Conservation (phyloP, 352 stramenopile genomes). For the Phytophthora sansomeana region DNA sequence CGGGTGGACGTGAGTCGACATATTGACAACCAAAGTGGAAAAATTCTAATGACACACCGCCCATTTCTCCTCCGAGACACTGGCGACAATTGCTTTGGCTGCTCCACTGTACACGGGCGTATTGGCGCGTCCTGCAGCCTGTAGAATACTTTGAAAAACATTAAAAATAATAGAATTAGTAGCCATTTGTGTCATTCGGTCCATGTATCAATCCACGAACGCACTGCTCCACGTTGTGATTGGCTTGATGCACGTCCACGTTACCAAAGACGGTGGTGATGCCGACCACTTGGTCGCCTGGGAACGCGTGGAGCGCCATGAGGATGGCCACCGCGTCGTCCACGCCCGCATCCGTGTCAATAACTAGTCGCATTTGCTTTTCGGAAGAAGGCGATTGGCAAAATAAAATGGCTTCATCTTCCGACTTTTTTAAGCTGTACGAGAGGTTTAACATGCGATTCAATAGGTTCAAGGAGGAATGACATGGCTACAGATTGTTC, state of each 20-base stretch:
- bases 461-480: neutral
- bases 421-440: neutral
- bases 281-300: slow-evolving; percentile 58
- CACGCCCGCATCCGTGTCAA: slow-evolving; percentile 85
- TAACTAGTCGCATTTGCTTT: slow-evolving; percentile 50
- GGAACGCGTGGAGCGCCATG: slow-evolving; percentile 73
- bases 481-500: slow-evolving; percentile 1
- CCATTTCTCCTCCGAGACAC: slow-evolving; percentile 72
- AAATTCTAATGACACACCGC: slow-evolving; percentile 33
- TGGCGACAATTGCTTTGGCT: slow-evolving; percentile 67
- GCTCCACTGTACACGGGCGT: slow-evolving; percentile 74
- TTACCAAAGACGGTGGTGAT: slow-evolving; percentile 89
- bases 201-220: slow-evolving; percentile 13
- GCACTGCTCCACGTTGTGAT: slow-evolving; percentile 85
- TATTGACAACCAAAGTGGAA: neutral
- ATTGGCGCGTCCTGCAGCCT: slow-evolving; percentile 55
- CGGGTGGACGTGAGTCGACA: neutral
- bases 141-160: slow-evolving; percentile 57
- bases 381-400: neutral
- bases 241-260: slow-evolving; percentile 81
- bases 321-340: slow-evolving; percentile 83
- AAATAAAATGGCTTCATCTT: slow-evolving; percentile 21
- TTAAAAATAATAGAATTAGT: neutral
- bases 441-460: slow-evolving; percentile 3
- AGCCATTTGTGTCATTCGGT: neutral